Evolutionary conservation across 805 yeast species (phyloP), one percentile per base, ranked within the genome.

Genomic region (Kuraishia hungarica): DNA sequence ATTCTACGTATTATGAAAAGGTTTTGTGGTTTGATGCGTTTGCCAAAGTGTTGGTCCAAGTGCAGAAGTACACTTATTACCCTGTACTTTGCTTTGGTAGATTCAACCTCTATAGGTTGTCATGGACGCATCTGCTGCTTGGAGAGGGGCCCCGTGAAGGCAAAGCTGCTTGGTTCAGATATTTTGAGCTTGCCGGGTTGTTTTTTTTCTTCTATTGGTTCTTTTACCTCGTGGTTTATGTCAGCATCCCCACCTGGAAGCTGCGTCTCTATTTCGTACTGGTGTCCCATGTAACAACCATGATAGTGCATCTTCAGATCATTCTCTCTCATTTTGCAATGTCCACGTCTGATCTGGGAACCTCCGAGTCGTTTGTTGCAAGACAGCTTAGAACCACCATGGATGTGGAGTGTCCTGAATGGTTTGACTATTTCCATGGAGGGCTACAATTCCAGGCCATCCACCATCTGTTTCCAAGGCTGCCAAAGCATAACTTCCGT

Each of bases 221-320:
- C 68, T 87, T 87, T 66, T 90, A 89, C 65, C 64, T 82, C 54
- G 59, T 87, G 21, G 78, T 86, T 15, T 71, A 68, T 58, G 77
- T 79, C 50, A 57, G 75, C 1, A 69, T 90, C 26, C 79, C 81
- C 19, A 79, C 82, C 10, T 72, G 78, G 53, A 65, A 80, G 67
- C 76, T 80, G 53, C 74, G 87, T 57, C 73, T 86, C 60, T 69
- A 71, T 57, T 91, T 76, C 66, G 72, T 91, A 17, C 63, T 89
- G 76, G 81, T 88, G 5, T 84, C 92, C 48, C 96, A 90, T 62
- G 65, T 89, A 8, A 79, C 88, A 13, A 87, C 97, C 2, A 89
- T 89, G 96, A 78, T 92, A 46, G 93, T 90, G n/a, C 97, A 90
- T 68, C 96, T 90, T 35, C 97, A 91, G 67, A 90, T 90, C 69